phyloP scores from a whole-genome alignment of 2,329 filamentous ascomycete genomes.

The Pseudogymnoascus sp. region DNA sequence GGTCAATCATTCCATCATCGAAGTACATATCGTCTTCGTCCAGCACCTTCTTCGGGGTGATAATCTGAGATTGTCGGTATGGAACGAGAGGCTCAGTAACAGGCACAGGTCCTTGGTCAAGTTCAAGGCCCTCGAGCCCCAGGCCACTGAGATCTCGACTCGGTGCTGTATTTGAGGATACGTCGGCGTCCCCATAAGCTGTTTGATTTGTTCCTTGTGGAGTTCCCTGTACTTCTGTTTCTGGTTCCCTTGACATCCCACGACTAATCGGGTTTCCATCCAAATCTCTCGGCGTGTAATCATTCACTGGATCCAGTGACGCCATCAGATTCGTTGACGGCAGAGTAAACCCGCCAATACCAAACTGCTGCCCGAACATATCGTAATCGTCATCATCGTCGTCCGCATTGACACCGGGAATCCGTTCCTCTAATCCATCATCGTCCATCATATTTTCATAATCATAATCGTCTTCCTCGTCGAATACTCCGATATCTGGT shows the following conservation, averaged over 20 bases:
- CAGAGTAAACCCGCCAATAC: conserved; percentile 23
- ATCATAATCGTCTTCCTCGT: conserved; percentile 51
- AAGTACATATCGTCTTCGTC: conserved; percentile 62
- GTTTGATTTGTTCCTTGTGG: background rate
- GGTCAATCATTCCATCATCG: conserved; percentile 50
- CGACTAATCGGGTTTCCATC: conserved; percentile 50
- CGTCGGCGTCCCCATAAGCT: background rate
- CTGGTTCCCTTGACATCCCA: conserved; percentile 42
- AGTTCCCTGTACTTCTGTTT: conserved; percentile 14
- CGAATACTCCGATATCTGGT: conserved; percentile 30
- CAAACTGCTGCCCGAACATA: conserved; percentile 20
- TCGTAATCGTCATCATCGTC: conserved; percentile 43
- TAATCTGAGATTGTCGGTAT: conserved; percentile 1
- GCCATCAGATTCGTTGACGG: conserved; percentile 36
- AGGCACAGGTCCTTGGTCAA: background rate
- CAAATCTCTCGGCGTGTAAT: conserved; percentile 49
- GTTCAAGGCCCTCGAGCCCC: background rate
- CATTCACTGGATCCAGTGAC: conserved; percentile 44
- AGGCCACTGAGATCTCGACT: background rate
- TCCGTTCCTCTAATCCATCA: conserved; percentile 58
- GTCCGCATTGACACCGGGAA: conserved; percentile 48
- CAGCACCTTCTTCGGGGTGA: conserved; percentile 12
- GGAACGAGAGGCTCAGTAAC: conserved; percentile 22
- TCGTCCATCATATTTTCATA: conserved; percentile 59
- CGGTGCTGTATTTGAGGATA: background rate